Conservation (phyloP, 2,329 filamentous ascomycete species). For the Aureobasidium uvarum region DNA sequence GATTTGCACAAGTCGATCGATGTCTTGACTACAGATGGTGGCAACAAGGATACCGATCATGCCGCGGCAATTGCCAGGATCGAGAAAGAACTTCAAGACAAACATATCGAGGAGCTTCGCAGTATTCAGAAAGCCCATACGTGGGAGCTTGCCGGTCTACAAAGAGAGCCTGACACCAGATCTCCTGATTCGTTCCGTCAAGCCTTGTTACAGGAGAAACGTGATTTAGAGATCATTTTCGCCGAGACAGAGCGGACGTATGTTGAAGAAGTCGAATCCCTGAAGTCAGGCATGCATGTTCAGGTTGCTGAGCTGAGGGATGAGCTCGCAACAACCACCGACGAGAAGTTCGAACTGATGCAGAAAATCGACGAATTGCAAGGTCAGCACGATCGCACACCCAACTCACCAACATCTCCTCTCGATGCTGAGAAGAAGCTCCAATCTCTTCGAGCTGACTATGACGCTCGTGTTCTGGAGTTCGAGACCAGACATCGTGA, state of each 20-base stretch:
- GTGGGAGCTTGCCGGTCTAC: constrained; percentile 1
- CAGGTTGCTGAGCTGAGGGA: constrained; percentile 11
- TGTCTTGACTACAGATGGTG: background rate
- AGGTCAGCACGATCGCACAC: background rate
- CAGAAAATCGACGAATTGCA: constrained; percentile 9
- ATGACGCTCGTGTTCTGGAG: constrained; percentile 12
- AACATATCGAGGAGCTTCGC: constrained; percentile 20
- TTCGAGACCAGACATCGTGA: constrained; percentile 18
- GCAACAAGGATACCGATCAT: constrained; percentile 2
- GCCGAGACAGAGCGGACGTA: background rate
- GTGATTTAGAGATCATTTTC: background rate
- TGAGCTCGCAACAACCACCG: constrained; percentile 5
- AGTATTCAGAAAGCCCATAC: constrained; percentile 15
- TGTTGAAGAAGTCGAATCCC: background rate
- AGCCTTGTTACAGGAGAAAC: background rate
- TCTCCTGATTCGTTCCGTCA: background rate
- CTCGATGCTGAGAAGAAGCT: background rate
- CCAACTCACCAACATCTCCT: background rate
- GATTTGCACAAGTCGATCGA: constrained; percentile 11
- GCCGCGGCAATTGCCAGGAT: background rate
- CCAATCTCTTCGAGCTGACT: background rate
- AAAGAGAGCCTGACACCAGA: constrained; percentile 6
- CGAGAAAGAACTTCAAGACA: constrained; percentile 14
- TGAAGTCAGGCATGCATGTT: background rate
- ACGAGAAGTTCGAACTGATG: constrained; percentile 22